These are phyloP conservation scores for Yarrowia sp. DNA, from an alignment of 805 yeast species.

Conservation along the genomic window DNA sequence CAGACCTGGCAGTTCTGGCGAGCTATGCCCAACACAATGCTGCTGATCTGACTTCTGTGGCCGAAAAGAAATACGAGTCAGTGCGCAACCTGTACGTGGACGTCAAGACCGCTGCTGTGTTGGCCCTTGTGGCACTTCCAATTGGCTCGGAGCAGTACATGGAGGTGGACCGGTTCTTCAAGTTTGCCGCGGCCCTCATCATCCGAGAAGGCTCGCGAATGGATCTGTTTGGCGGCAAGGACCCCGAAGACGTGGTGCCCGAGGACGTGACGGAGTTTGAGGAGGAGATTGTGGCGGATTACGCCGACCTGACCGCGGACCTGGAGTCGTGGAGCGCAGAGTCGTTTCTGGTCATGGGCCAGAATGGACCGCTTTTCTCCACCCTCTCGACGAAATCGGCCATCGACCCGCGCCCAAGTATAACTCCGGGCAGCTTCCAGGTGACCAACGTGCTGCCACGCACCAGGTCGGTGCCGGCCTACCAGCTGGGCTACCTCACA, in stretches of 20 bases:
- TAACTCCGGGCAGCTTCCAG: constrained; percentile 70
- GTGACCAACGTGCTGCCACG: constrained; percentile 73
- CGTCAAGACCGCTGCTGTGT: constrained; percentile 47
- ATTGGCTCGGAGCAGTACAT: constrained; percentile 47
- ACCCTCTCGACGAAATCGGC: constrained; percentile 72
- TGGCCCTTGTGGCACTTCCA: constrained; percentile 43
- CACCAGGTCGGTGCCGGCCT: constrained; percentile 49
- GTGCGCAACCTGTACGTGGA: constrained; percentile 45
- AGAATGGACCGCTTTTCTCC: constrained; percentile 80
- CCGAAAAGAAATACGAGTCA: constrained; percentile 40
- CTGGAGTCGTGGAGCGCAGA: constrained; percentile 91
- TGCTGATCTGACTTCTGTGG: constrained; percentile 41
- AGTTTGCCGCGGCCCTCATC: constrained; percentile 48
- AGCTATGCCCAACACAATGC: constrained; percentile 27
- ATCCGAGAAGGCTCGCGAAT: constrained; percentile 49
- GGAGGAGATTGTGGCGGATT: constrained; percentile 45
- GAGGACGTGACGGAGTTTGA: constrained; percentile 42
- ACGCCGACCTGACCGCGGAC: constrained; percentile 56
- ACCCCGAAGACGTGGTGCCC: constrained; percentile 34
- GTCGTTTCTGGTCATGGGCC: constrained; percentile 64
- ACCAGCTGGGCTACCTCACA: constrained; percentile 57
- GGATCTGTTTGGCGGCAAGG: constrained; percentile 41
- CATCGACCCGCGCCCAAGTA: constrained; percentile 75
- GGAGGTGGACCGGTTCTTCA: constrained; percentile 48
- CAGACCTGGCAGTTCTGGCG: constrained; percentile 24